A percentile compares a stretch with the other conserved stretches of the same genome.
Conservation (phyloP, 106 monocot species). For the Apostasia shenzhenica region DNA sequence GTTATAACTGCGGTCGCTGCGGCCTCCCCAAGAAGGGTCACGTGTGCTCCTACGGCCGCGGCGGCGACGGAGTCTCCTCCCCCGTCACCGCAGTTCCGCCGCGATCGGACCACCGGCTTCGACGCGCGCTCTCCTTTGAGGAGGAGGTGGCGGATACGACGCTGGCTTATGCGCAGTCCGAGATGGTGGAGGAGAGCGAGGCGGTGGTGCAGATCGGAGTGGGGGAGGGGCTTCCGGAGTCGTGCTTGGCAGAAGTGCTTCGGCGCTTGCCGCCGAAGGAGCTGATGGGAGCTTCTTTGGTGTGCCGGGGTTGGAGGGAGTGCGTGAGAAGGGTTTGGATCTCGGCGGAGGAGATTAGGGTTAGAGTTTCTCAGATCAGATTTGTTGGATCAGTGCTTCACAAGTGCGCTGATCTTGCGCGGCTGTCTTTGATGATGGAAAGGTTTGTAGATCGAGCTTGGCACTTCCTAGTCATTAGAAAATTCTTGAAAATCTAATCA, state of each 20-base stretch:
- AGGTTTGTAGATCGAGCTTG: conserved; percentile 41
- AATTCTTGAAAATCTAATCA: not conserved
- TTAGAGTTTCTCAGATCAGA: conserved; percentile 57
- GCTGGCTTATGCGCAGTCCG: not conserved
- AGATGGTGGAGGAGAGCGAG: conserved; percentile 21
- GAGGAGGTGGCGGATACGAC: conserved; percentile 4
- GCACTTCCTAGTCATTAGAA: not conserved
- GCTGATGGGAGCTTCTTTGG: conserved; percentile 68
- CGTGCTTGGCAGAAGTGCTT: conserved; percentile 51
- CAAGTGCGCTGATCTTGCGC: conserved; percentile 42
- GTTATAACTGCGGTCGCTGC: conserved; percentile 97
- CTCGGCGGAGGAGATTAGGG: conserved; percentile 65
- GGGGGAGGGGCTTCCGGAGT: conserved; percentile 20
- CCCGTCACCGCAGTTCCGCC: conserved; percentile 17
- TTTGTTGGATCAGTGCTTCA: conserved; percentile 81
- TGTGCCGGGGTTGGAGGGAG: conserved; percentile 78
- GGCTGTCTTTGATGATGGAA: conserved; percentile 72
- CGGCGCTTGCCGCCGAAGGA: conserved; percentile 57
- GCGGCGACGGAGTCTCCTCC: not conserved
- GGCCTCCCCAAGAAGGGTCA: conserved; percentile 96
- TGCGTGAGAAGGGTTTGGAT: conserved; percentile 73
- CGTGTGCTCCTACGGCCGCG: conserved; percentile 33
- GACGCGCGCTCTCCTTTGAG: conserved; percentile 58
- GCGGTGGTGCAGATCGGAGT: conserved; percentile 21
- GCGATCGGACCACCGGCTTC: conserved; percentile 42